Evolutionary conservation across 441 rosid species (phyloP), one percentile per base, ranked within the genome.

Genomic region (Croton laevigatus): DNA sequence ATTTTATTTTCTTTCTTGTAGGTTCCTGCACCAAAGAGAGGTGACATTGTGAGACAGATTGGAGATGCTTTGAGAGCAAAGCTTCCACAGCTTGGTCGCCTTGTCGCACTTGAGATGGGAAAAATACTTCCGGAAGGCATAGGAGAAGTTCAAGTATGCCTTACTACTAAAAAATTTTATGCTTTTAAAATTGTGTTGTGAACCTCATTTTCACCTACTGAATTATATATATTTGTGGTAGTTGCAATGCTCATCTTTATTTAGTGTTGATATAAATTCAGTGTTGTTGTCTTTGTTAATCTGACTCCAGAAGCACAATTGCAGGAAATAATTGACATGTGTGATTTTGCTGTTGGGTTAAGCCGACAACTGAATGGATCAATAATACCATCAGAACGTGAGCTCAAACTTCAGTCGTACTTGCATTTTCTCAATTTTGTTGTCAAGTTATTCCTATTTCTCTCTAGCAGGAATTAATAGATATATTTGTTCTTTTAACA

Each of bases 1-100:
- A 20, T 62, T 59, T 45, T n/a, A 54, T 64, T 55, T 12, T 61
- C 5, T 14, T 11, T 60, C 51, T 5, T 65, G 68, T 68, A 94
- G 99, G 90, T 93, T 78, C 93, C 99, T 23, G 94, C 98, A 59
- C 98, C 99, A 0, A 91, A 92, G 88, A 91, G 99, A 83, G 98
- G 99, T 68, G 96, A 95, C 53, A 88, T 95, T 65, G 99, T 95
- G 58, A 86, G 98, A 73, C 98, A 95, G 75, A 95, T 95, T 34
- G 97, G 99, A 14, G 97, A 95, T 61, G 98, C 99, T 4, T 69
- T 95, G 64, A 83, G 98, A 77, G 81, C 73, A 40, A 95, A 95
- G 70, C 94, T 95, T 60, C 84, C 84, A 65, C 87, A 80, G 44
- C 97, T 95, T 45, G 97, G 99, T 20, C 90, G 82, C 20, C 95